A percentile compares a stretch with the other conserved stretches of the same genome.
Evolutionary conservation across 2,329 filamentous ascomycete species (phyloP).

Genomic region (Phoma sp.): DNA sequence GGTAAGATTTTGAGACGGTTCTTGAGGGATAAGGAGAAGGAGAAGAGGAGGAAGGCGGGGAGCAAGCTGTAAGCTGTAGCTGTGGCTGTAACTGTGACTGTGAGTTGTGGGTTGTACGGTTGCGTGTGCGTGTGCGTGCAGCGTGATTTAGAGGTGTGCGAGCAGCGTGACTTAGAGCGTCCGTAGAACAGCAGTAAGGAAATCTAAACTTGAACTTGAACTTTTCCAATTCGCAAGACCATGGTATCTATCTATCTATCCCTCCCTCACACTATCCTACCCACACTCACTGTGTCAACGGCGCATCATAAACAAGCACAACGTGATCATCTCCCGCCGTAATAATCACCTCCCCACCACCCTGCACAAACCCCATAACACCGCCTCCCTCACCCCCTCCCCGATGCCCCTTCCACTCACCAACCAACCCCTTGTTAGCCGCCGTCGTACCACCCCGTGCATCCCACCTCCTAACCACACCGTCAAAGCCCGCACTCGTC

Average conservation of each 20-base stretch:
- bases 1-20: conserved; percentile 70
- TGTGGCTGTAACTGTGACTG: no score
- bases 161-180: no score
- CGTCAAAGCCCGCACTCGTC: conserved; percentile 91
- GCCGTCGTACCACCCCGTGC: conserved; percentile 71
- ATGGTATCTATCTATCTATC: neutral
- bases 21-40: conserved; percentile 77
- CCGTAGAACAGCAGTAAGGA: no score
- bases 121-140: no score
- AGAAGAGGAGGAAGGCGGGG: conserved; percentile 68
- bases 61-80: conserved; percentile 70
- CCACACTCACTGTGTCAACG: conserved; percentile 14
- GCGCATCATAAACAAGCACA: conserved; percentile 37
- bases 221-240: neutral
- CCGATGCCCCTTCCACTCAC: conserved; percentile 90
- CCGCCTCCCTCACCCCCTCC: conserved; percentile 87
- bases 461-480: conserved; percentile 90
- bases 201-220: no score
- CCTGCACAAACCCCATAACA: conserved; percentile 88
- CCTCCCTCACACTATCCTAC: neutral
- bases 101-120: no score
- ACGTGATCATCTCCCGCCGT: conserved; percentile 85
- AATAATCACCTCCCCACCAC: conserved; percentile 75
- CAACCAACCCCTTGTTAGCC: conserved; percentile 73
- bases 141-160: no score